A percentile compares a stretch with the other conserved stretches of the same genome.
Evolutionary conservation across 805 yeast species (phyloP).

Genomic region (Sugiyamaella chiloensis): DNA sequence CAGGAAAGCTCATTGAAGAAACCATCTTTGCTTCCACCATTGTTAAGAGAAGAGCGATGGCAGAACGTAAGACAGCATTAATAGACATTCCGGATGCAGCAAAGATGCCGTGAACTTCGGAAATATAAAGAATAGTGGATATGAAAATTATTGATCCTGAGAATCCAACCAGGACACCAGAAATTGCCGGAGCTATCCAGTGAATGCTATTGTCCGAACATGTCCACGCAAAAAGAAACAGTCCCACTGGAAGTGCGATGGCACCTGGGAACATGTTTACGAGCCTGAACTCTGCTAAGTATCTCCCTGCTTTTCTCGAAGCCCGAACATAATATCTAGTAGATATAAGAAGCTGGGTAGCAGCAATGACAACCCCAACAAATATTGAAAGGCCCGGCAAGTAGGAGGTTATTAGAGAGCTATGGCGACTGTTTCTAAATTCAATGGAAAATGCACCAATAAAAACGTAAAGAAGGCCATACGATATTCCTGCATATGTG

Average conservation of each 20-base stretch:
- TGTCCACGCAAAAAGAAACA: conserved; percentile 20
- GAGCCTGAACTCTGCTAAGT: conserved; percentile 8
- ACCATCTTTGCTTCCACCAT: conserved; percentile 9
- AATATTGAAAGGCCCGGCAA: conserved; percentile 6
- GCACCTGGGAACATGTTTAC: conserved; percentile 9
- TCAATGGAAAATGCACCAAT: conserved; percentile 11
- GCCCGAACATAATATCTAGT: neutral
- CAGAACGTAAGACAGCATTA: conserved; percentile 7
- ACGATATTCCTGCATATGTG: conserved; percentile 5
- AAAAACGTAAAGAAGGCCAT: conserved; percentile 7
- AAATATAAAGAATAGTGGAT: conserved; percentile 7
- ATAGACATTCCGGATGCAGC: conserved; percentile 13
- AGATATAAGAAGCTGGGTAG: neutral
- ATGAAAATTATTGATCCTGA: conserved; percentile 12
- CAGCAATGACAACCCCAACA: conserved; percentile 8
- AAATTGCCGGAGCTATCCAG: conserved; percentile 14
- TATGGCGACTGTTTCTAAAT: conserved; percentile 8
- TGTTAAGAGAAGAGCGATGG: conserved; percentile 5
- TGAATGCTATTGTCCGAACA: conserved; percentile 7
- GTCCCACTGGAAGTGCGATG: conserved; percentile 13
- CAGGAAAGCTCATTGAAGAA: conserved; percentile 11
- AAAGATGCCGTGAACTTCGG: conserved; percentile 5
- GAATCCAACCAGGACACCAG: conserved; percentile 13
- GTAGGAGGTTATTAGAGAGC: conserved; percentile 5
- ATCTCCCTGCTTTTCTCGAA: neutral